Evolutionary conservation across 768 basidiomycete species (phyloP), one percentile per base, ranked within the genome.

Genomic region (Phlebiopsis gigantea): DNA sequence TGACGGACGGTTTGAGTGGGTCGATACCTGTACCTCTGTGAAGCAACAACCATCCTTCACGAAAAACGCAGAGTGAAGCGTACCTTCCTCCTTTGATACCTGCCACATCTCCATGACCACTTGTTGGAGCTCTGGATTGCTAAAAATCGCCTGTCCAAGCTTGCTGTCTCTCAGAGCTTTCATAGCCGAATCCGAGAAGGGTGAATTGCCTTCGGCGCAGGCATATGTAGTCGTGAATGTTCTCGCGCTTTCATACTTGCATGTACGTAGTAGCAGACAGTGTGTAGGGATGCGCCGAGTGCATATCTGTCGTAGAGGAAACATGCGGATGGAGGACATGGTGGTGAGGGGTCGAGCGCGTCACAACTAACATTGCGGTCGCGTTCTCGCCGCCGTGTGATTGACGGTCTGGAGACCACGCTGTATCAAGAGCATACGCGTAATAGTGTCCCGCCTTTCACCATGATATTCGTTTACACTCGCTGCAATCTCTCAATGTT

Each of bases 1-100:
- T 56, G 48, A 48, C 56, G 45, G 59, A 56, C 14, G 59, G 59
- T 22, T 46, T 57, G 30, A 44, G 47, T 12, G 48, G 34, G 44
- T 53, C 57, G 39, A 61, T 28, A 28, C 57, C 61, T 61, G 29
- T 4, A 31, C 22, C 34, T 29, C 42, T 5, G 9, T 29, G 19
- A 39, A 34, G 15, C 21, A 4, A 14, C 17, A n/a, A 15, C n/a
- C 10, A 4, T 8, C 24, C 21, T 26, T 8, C 39, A 26, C 12
- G 17, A 10, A 31, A 55, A 12, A 39, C n/a, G 39, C 31, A 34
- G 46, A 39, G 22, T 9, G 2, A n/a, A 12, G 22, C 60, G 54
- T 21, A 61, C 62, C 62, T 59, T 63, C 57, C 26, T 63, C 60
- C 51, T 61, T 47, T 30, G 61, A 24, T 12, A 61, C 53, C 30